Percentiles rank a stretch among this genome's conserved stretches.
Evolutionary conservation across 176 grass and related monocot species (phyloP).

Genomic region (Pontederia crassipes): DNA sequence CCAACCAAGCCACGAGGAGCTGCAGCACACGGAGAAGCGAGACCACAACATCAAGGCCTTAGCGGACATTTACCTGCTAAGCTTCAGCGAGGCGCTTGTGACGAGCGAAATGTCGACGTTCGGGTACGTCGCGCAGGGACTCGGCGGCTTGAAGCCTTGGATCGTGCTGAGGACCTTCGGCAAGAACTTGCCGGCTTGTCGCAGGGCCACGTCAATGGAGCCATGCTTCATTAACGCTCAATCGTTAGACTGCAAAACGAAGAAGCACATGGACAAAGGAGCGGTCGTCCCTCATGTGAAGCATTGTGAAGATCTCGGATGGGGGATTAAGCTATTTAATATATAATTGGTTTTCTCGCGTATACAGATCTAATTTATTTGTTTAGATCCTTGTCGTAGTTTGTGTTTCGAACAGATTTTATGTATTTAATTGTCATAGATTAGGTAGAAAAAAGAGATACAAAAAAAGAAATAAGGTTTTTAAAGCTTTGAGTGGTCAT

Average conservation of each 20-base stretch:
- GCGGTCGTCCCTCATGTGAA: neutral
- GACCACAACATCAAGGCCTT: conserved; percentile 58
- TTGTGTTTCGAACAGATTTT: no score
- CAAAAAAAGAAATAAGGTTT: no score
- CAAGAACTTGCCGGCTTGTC: neutral
- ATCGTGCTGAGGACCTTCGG: neutral
- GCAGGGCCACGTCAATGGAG: neutral
- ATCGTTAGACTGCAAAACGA: neutral
- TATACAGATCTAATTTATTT: neutral
- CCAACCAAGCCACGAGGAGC: conserved; percentile 49
- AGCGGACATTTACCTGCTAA: conserved; percentile 53
- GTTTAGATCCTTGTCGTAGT: no score
- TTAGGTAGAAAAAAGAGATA: no score
- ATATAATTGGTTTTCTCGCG: neutral
- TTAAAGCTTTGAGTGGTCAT: no score
- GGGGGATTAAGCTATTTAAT: conserved; percentile 2
- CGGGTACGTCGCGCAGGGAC: conserved; percentile 43
- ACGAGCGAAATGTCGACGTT: conserved; percentile 49
- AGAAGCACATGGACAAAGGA: conserved; percentile 4
- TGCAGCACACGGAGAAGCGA: conserved; percentile 31
- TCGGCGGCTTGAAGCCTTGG: conserved; percentile 10
- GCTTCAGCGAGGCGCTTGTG: conserved; percentile 38
- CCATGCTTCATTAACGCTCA: conserved; percentile 12
- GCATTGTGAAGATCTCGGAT: conserved; percentile 5
- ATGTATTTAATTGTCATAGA: no score